Conservation (phyloP, 495 filamentous ascomycete species). For the Aspergillus conjunctus region DNA sequence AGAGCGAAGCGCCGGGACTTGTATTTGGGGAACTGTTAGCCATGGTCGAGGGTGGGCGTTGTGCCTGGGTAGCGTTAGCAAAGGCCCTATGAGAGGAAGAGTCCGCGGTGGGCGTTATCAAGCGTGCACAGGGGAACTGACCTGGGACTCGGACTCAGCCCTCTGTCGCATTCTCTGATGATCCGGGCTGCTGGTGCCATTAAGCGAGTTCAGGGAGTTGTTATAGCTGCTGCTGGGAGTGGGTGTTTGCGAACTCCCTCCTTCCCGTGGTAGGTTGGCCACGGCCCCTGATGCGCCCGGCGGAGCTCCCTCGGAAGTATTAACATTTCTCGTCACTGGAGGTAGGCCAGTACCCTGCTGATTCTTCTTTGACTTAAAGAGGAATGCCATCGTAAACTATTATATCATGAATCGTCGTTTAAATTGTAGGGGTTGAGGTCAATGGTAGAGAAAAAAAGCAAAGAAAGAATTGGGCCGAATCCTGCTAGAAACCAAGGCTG, state of each 20-base stretch:
- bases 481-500: constrained; percentile 7
- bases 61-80: constrained; percentile 30
- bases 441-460: constrained; percentile 7
- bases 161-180: constrained; percentile 51
- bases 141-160: constrained; percentile 54
- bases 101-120: background rate
- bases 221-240: constrained; percentile 67
- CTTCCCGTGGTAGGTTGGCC: constrained; percentile 46
- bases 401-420: constrained; percentile 45
- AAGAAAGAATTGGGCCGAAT: constrained; percentile 6
- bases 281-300: constrained; percentile 30
- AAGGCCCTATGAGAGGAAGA: background rate
- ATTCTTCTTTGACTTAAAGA: constrained; percentile 65
- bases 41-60: constrained; percentile 40
- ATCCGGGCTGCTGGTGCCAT: constrained; percentile 54
- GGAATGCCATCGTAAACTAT: constrained; percentile 58
- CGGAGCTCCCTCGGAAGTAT: constrained; percentile 49
- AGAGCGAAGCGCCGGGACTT: constrained; percentile 64
- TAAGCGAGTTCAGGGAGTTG: constrained; percentile 62
- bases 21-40: constrained; percentile 39
- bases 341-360: constrained; percentile 51
- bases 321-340: constrained; percentile 55
- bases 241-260: constrained; percentile 49
- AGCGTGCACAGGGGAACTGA: constrained; percentile 29
- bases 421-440: constrained; percentile 24